Evolutionary conservation across 2,329 filamentous ascomycete species (phyloP).

Genomic region (Phialophora macrospora): DNA sequence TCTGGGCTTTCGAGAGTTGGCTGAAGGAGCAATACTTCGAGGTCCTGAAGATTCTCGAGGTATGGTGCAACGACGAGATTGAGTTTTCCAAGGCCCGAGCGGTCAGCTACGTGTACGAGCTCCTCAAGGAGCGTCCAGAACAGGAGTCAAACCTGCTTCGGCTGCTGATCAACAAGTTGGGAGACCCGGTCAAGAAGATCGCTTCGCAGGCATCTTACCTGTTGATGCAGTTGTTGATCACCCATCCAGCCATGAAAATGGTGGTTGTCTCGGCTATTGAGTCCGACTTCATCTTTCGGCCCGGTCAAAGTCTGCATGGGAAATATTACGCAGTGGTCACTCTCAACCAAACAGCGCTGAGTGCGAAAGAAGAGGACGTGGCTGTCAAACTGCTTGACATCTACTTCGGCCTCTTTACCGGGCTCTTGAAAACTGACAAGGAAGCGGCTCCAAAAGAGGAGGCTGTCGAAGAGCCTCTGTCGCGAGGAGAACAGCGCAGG

Average conservation of each 20-base stretch:
- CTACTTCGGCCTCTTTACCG: slow-evolving; percentile 88
- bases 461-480: slow-evolving; percentile 29
- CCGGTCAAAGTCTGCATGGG: slow-evolving; percentile 83
- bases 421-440: slow-evolving; percentile 70
- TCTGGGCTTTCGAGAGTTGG: slow-evolving; percentile 95
- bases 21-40: slow-evolving; percentile 93
- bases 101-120: slow-evolving; percentile 86
- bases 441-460: slow-evolving; percentile 43
- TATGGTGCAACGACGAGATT: slow-evolving; percentile 93
- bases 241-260: slow-evolving; percentile 91
- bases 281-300: slow-evolving; percentile 82
- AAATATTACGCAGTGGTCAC: slow-evolving; percentile 98
- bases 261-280: slow-evolving; percentile 85
- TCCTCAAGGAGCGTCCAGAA: slow-evolving; percentile 94
- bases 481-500: slow-evolving; percentile 19
- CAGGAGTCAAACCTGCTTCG: slow-evolving; percentile 93
- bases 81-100: slow-evolving; percentile 88
- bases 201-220: slow-evolving; percentile 91
- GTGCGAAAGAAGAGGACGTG: slow-evolving; percentile 77
- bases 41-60: slow-evolving; percentile 85
- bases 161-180: slow-evolving; percentile 92
- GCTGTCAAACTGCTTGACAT: slow-evolving; percentile 83
- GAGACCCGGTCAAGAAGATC: slow-evolving; percentile 94
- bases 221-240: slow-evolving; percentile 84
- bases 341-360: slow-evolving; percentile 93